Evolutionary conservation across 805 yeast species (phyloP), one percentile per base, ranked within the genome.

Genomic region (Suhomyces xylopsoci): DNA sequence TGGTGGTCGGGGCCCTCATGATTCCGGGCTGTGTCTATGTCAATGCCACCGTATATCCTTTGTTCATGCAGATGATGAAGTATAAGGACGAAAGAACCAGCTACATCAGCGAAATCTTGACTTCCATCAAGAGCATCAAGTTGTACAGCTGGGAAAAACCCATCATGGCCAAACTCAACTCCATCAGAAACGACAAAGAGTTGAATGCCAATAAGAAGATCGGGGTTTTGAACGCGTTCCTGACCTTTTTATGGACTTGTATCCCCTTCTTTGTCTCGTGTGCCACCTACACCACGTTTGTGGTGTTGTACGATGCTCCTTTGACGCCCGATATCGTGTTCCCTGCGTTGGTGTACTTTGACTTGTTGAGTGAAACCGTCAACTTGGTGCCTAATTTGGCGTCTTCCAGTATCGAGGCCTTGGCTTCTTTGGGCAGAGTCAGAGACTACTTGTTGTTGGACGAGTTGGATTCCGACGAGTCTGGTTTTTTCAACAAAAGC

Each of bases 71-170:
- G 19, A 64, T 62, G 50, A 65, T 72, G 74, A 63, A 67, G 51
- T 62, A 62, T 53, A 73, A 67, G 56, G 79, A 74, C 54, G 62
- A 63, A 26, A 62, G 79, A 58, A 68, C 74, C 3, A 63, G 69
- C 20, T 62, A 73, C 50, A 71, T 70, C 51, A 66, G 69, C 26
- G 78, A 74, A 54, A 70, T 74, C 47, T 65, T 74, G 50, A 64
- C 62, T 50, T 64, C 76, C 7, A 68, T 72, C 32, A 74, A 73
- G 54, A 67, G 71, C 47, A 63, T 74, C 58, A 74, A 74, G 55
- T 65, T 74, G 40, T 74, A 73, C 55, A 67, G 77, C 2, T 74
- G 78, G 78, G 78, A 74, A 53, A 55, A 56, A 30, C 77, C 78
- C 20, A 71, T 73, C 74, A 57, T 73, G 52, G 57, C 61, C 30